phyloP scores from a whole-genome alignment of 805 yeast species.

The Candida tibetensis region DNA sequence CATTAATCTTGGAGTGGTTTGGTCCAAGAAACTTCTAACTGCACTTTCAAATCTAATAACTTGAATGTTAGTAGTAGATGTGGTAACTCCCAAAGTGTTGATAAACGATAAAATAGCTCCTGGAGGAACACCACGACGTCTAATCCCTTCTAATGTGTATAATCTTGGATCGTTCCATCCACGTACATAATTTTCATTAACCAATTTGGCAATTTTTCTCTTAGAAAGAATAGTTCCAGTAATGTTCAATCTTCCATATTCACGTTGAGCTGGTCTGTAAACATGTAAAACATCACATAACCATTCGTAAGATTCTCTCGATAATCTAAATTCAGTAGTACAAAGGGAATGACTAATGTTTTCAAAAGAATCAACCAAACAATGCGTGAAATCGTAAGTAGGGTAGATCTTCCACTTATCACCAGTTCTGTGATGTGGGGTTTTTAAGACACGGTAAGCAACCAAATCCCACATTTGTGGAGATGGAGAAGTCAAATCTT shows the following conservation, averaged over 20 bases:
- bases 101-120: constrained; percentile 93
- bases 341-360: constrained; percentile 94
- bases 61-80: constrained; percentile 89
- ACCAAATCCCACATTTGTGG: constrained; percentile 99
- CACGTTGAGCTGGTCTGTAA: constrained; percentile 98
- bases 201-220: constrained; percentile 92
- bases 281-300: constrained; percentile 92
- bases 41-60: constrained; percentile 85
- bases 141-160: constrained; percentile 89
- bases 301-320: constrained; percentile 98
- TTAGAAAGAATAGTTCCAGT: constrained; percentile 94
- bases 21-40: constrained; percentile 82
- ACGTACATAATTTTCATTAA: constrained; percentile 74
- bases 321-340: constrained; percentile 89
- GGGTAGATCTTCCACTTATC: constrained; percentile 97
- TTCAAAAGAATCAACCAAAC: constrained; percentile 96
- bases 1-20: constrained; percentile 92
- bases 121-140: constrained; percentile 98
- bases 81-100: constrained; percentile 95
- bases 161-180: constrained; percentile 99
- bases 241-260: constrained; percentile 92
- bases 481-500: constrained; percentile 81
- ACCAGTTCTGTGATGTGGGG: constrained; percentile 95
- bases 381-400: constrained; percentile 98
- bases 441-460: constrained; percentile 90